Evolutionary conservation across 2,329 filamentous ascomycete species (phyloP).

Genomic region (Diaporthe aspalathi): DNA sequence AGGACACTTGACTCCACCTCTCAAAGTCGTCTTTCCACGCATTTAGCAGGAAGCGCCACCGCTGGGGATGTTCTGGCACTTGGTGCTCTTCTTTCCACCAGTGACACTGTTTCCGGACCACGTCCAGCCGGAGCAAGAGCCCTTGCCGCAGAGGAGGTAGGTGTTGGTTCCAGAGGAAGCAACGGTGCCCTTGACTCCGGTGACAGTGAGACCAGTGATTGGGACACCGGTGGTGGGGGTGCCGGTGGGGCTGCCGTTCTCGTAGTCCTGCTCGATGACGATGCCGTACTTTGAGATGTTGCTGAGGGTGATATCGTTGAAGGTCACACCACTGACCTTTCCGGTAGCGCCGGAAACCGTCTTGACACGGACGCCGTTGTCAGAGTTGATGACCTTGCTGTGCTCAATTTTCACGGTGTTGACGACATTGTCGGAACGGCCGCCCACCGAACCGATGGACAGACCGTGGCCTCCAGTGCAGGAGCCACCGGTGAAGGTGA

Average conservation of each 20-base stretch:
- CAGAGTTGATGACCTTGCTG: slow-evolving; percentile 61
- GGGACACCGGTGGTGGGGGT: slow-evolving; percentile 61
- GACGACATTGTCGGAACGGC: slow-evolving; percentile 63
- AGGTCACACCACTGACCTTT: slow-evolving; percentile 52
- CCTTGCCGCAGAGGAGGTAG: slow-evolving; percentile 65
- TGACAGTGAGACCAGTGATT: slow-evolving; percentile 62
- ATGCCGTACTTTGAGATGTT: slow-evolving; percentile 49
- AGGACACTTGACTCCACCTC: neutral
- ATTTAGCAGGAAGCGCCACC: slow-evolving; percentile 26
- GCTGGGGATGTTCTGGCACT: slow-evolving; percentile 39
- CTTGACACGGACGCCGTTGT: slow-evolving; percentile 65
- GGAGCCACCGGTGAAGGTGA: slow-evolving; percentile 58
- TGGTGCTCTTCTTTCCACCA: slow-evolving; percentile 54
- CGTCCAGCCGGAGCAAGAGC: slow-evolving; percentile 63
- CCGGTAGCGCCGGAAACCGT: slow-evolving; percentile 59
- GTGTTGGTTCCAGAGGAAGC: slow-evolving; percentile 52
- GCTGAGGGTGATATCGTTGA: slow-evolving; percentile 34
- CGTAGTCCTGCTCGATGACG: slow-evolving; percentile 57
- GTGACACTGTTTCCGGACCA: slow-evolving; percentile 62
- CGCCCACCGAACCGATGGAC: slow-evolving; percentile 58
- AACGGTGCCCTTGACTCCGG: slow-evolving; percentile 54
- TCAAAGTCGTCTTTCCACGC: neutral
- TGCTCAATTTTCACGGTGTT: slow-evolving; percentile 61
- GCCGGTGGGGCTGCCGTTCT: slow-evolving; percentile 49
- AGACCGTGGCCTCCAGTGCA: slow-evolving; percentile 59